phyloP scores from a whole-genome alignment of 2,329 filamentous ascomycete genomes.

The Pseudopithomyces chartarum region DNA sequence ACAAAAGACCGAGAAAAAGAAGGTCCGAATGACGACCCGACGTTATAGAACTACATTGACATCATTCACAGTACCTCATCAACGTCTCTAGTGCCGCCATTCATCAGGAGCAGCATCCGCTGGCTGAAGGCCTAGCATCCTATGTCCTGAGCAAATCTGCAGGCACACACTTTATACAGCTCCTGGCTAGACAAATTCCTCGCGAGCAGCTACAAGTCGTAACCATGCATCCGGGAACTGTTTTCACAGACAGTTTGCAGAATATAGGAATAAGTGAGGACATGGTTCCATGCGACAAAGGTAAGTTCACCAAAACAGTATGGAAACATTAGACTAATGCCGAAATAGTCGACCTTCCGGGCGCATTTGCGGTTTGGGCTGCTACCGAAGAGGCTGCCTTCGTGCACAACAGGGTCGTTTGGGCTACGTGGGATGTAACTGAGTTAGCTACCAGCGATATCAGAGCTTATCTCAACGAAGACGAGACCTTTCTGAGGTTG shows the following conservation, averaged over 20 bases:
- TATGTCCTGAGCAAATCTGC: slow-evolving; percentile 10
- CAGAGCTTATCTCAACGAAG: slow-evolving; percentile 10
- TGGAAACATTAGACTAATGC: not conserved
- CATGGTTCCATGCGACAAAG: slow-evolving; percentile 2
- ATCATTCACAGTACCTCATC: slow-evolving; percentile 8
- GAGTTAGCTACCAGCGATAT: slow-evolving; percentile 33
- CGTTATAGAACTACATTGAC: too few species aligned
- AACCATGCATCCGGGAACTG: slow-evolving; percentile 11
- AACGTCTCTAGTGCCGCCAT: slow-evolving; percentile 13
- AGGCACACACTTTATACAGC: slow-evolving; percentile 9
- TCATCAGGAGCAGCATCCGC: slow-evolving; percentile 5
- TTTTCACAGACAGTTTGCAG: slow-evolving; percentile 2
- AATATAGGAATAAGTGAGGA: not conserved
- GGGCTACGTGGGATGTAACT: slow-evolving; percentile 50
- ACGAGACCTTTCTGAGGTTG: slow-evolving; percentile 9
- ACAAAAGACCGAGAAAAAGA: slow-evolving; percentile 6
- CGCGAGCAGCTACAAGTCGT: slow-evolving; percentile 13
- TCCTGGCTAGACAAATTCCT: slow-evolving; percentile 3
- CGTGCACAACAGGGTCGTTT: slow-evolving; percentile 45
- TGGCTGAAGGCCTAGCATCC: not conserved
- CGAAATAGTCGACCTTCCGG: slow-evolving; percentile 19
- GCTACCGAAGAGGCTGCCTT: slow-evolving; percentile 46
- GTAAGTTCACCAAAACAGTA: not conserved
- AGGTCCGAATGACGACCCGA: too few species aligned
- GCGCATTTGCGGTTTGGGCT: slow-evolving; percentile 45